Evolutionary conservation across 495 filamentous ascomycete genomes (phyloP).

Genomic region (Xylaria castorea): DNA sequence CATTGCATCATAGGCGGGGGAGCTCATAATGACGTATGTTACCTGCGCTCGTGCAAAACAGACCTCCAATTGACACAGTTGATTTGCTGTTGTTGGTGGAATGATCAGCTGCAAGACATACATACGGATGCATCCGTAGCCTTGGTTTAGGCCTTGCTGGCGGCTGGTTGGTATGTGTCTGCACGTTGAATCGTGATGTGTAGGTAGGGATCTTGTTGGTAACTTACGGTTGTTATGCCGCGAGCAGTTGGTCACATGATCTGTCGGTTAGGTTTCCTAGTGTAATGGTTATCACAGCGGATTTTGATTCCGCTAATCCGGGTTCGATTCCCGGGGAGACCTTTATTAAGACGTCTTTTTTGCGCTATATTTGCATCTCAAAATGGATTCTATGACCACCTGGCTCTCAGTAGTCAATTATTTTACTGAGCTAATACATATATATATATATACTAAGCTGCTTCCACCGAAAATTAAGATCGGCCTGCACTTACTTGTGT

Average conservation of each 20-base stretch:
- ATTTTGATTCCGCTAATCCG: conserved; percentile 31
- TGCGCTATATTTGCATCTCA: too few relatives aligned
- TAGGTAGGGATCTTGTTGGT: not conserved
- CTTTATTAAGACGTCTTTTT: too few relatives aligned
- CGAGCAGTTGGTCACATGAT: conserved; percentile 26
- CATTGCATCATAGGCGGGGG: conserved; percentile 23
- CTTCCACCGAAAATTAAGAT: too few relatives aligned
- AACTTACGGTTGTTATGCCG: not conserved
- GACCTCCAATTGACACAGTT: not conserved
- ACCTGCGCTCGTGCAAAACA: not conserved
- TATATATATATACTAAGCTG: too few relatives aligned
- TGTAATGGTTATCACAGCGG: conserved; percentile 32
- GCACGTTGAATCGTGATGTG: not conserved
- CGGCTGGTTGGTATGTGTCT: not conserved
- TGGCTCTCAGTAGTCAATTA: not conserved
- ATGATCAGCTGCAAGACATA: not conserved
- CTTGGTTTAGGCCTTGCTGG: not conserved
- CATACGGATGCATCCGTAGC: not conserved
- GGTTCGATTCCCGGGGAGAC: conserved; percentile 32
- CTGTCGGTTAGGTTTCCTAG: conserved; percentile 16
- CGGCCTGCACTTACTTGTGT: too few relatives aligned
- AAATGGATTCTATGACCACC: too few relatives aligned
- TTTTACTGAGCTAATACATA: not conserved
- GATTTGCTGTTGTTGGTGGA: not conserved
- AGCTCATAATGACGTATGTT: conserved; percentile 12